A percentile compares a stretch with the other conserved stretches of the same genome.
These are phyloP conservation scores for Fistulifera solaris DNA, from an alignment of 108 stramenopile genomes.

Conservation along the genomic window DNA sequence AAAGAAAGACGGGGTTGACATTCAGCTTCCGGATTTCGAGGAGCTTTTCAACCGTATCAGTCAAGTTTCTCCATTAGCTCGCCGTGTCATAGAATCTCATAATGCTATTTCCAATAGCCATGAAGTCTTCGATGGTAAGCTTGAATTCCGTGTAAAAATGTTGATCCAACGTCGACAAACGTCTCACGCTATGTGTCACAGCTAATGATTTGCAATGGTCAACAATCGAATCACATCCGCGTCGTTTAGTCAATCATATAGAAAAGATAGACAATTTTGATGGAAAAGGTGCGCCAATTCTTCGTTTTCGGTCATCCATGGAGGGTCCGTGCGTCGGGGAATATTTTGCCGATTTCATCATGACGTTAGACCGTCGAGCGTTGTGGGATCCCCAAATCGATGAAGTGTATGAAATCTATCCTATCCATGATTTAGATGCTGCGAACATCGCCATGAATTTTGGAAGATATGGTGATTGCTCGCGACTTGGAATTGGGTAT, in stretches of 20 bases:
- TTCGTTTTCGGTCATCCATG: conserved; percentile 47
- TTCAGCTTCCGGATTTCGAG: conserved; percentile 62
- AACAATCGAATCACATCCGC: conserved; percentile 33
- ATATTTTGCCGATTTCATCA: conserved; percentile 55
- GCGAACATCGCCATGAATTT: conserved; percentile 68
- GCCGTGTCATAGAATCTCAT: conserved; percentile 27
- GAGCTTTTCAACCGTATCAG: conserved; percentile 53
- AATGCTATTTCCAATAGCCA: not conserved
- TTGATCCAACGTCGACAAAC: no score
- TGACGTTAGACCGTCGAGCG: conserved; percentile 39
- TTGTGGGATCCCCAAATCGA: conserved; percentile 58
- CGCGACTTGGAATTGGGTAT: conserved; percentile 51
- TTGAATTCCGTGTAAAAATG: not conserved
- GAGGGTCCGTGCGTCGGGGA: conserved; percentile 48
- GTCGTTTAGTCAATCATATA: conserved; percentile 31
- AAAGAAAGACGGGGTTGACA: conserved; percentile 46
- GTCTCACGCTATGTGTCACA: no score
- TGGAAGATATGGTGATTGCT: conserved; percentile 50
- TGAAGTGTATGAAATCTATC: conserved; percentile 46
- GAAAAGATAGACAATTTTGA: conserved; percentile 66
- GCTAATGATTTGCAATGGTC: conserved; percentile 38
- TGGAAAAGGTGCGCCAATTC: conserved; percentile 37
- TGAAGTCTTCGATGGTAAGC: not conserved
- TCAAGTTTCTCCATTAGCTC: conserved; percentile 48
- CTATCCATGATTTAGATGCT: conserved; percentile 48